Evolutionary conservation across 495 filamentous ascomycete genomes (phyloP), one percentile per base, ranked within the genome.

Genomic region (Sporormia fimetaria): DNA sequence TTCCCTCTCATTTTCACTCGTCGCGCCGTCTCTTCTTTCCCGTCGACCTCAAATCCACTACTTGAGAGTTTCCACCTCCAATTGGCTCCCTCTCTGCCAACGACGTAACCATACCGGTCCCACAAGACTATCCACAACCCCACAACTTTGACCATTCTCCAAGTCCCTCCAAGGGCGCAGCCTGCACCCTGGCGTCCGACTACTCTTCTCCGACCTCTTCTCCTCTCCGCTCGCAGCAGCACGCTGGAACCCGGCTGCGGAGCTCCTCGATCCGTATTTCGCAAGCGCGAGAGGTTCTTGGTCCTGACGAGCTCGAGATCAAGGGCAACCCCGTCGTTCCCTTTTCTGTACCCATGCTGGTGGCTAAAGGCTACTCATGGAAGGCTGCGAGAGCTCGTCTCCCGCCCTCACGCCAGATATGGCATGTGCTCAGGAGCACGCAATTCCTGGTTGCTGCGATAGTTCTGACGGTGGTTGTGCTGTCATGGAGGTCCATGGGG

Each of bases 291-390:
- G 47, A 44, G 34, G 25, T 27, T 7, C n/a, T n/a, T n/a, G n/a
- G n/a, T n/a, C n/a, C n/a, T n/a, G n/a, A n/a, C n/a, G 33, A 36
- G 27, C 22, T 27, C 16, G 40, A 7, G 12, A 18, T 39, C 6
- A 32, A 37, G 33, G 30, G 33, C 44, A 41, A 30, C 36, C 23
- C 7, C 29, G 40, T 40, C 30, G 37, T 32, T 32, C 14, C 44
- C 6, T 17, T 22, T 10, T 28, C 27, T 23, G 36, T 34, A 40
- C 39, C 10, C 21, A 83, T 83, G 79, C 67, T 93, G 61, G 71
- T 90, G 49, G 81, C 83, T 37, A 93, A 92, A 62, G 83, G 83
- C 63, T 73, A 92, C 57, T 90, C 71, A 60, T 95, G 88, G 83
- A 94, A 94, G 68, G 81, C 85, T 50, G 76, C 92, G 38, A 80